Evolutionary conservation across 2,329 filamentous ascomycete species (phyloP), one percentile per base, ranked within the genome.

Genomic region (Aspergillus texensis): DNA sequence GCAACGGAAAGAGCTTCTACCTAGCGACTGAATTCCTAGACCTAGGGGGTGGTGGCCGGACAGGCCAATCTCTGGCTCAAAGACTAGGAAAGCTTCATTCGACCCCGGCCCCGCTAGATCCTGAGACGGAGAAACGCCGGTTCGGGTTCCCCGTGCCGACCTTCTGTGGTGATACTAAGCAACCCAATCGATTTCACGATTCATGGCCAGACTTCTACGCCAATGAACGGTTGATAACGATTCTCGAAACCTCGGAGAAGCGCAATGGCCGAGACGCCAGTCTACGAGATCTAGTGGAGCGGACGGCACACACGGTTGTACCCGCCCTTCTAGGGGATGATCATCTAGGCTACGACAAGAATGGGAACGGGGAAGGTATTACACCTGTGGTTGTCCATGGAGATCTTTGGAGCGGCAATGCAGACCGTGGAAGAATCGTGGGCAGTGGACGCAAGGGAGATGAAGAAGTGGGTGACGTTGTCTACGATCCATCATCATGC

Each of bases 391-490:
- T 96, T 6, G 83, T 97, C 0, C 94, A 98, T 73, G 94, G 94
- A 0, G 94, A 97, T 79, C 78, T 97, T n/a, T 97, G 94, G 94
- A 91, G 88, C 67, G 94, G 94, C 0, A 97, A 97, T 76, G 88
- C 91, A 57, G 87, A 88, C 12, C 78, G 81, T 4, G 93, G 91
- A 0, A 82, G 81, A 48, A 89, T 96, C 58, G 81, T 81, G 4
- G 78, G 80, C 0, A 78, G 67, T 48, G 70, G 67, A 30, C 32
- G 68, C 6, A 72, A 30, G 76, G 70, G 74, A 36, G 79, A 73
- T 32, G 78, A 83, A 0, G 83, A 81, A 1, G 79, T 83, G 0
- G 91, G 94, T 68, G 89, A 93, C 67, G 87, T 97, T 0, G 87
- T 96, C 1, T 97, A 89, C 73, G 94, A 97, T 74, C 88, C 93